phyloP scores from a whole-genome alignment of 2,329 filamentous ascomycete species.

The Botrytis byssoidea region DNA sequence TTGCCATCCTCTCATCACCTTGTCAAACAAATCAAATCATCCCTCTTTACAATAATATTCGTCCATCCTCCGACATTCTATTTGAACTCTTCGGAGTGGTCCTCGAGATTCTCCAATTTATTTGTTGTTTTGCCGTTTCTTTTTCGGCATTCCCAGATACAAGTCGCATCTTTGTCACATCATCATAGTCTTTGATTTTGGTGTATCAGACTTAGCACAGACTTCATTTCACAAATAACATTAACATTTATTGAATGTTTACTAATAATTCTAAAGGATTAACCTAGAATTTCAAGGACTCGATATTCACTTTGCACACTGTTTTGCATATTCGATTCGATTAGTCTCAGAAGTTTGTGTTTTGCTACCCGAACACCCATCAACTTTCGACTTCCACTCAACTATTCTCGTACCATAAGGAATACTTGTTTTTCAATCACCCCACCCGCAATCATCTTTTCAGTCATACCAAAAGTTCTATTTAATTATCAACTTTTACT shows the following conservation, averaged over 20 bases:
- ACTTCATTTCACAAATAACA: slow-evolving; percentile 17
- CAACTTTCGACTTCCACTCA: slow-evolving; percentile 18
- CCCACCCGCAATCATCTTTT: slow-evolving; percentile 10
- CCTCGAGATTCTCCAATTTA: background rate
- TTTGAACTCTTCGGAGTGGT: too few relatives aligned
- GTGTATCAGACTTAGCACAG: slow-evolving; percentile 27
- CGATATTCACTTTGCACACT: slow-evolving; percentile 24
- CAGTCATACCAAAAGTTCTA: slow-evolving; percentile 21
- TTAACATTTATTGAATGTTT: slow-evolving; percentile 13
- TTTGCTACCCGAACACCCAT: slow-evolving; percentile 32
- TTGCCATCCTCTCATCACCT: background rate
- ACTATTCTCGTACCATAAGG: slow-evolving; percentile 16
- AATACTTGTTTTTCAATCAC: slow-evolving; percentile 14
- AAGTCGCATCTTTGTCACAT: slow-evolving; percentile 18
- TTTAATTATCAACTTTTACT: slow-evolving; percentile 16
- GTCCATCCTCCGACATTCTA: background rate
- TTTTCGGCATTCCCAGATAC: background rate
- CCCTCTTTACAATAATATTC: background rate
- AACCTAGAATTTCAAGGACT: slow-evolving; percentile 23
- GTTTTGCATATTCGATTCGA: slow-evolving; percentile 34
- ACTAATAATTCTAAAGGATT: slow-evolving; percentile 28
- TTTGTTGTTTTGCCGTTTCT: background rate
- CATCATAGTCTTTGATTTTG: slow-evolving; percentile 19
- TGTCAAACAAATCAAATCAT: background rate
- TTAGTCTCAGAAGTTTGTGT: slow-evolving; percentile 26